These are phyloP conservation scores for Phytophthora pluvialis DNA, from an alignment of 352 stramenopile genomes.

Conservation along the genomic window DNA sequence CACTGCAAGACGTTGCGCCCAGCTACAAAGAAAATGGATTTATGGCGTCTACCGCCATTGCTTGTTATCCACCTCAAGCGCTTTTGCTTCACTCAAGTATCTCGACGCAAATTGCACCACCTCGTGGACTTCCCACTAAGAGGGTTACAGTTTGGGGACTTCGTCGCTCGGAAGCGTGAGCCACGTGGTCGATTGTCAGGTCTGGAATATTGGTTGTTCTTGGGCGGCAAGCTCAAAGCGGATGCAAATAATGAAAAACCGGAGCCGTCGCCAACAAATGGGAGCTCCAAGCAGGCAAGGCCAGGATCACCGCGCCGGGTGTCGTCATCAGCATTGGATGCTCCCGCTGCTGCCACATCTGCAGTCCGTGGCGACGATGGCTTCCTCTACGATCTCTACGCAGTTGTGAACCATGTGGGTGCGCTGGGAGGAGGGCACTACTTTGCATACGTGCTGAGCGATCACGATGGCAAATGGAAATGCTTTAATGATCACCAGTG, in stretches of 20 bases:
- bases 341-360: constrained; percentile 65
- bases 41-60: constrained; percentile 97
- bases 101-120: constrained; percentile 95
- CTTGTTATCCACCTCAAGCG: constrained; percentile 99
- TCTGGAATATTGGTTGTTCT: constrained; percentile 74
- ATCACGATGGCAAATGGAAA: constrained; percentile 95
- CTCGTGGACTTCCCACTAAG: constrained; percentile 96
- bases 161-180: constrained; percentile 71
- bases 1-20: constrained; percentile 91
- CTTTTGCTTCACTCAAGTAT: constrained; percentile 97
- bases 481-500: constrained; percentile 97
- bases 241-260: constrained; percentile 13
- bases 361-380: constrained; percentile 54
- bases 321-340: constrained; percentile 52
- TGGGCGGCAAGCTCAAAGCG: constrained; percentile 71
- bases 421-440: constrained; percentile 97
- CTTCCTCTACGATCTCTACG: constrained; percentile 96
- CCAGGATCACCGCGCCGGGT: constrained; percentile 23
- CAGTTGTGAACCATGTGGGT: constrained; percentile 98
- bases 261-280: constrained; percentile 14
- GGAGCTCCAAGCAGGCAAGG: constrained; percentile 10
- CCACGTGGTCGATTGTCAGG: constrained; percentile 51
- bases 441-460: constrained; percentile 84
- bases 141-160: constrained; percentile 89
- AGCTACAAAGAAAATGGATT: constrained; percentile 96